Base-by-base conservation (phyloP, 306 rosid species). In the Prunus padus region DNA sequence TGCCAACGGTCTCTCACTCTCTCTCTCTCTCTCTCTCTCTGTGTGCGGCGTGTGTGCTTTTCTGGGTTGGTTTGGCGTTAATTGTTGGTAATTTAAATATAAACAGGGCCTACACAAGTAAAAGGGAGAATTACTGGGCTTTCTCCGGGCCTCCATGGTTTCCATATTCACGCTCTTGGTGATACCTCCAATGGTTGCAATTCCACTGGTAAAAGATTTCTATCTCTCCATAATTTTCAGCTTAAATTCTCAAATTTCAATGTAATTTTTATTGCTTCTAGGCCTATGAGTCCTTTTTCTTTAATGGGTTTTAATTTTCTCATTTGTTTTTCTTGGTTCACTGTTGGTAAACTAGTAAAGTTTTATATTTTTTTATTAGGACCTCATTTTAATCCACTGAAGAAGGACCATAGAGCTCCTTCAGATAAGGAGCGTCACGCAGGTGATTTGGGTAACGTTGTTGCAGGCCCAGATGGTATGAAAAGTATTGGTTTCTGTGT, bases 121-220 rank as follows among this genome's bases (percentile, higher is more conserved):
- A 80, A 76, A 50, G 97, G 95, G 33, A 89, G 76, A 40, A 78
- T 91, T 8, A 63, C 72, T 42, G 95, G 96, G 9, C 82, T 91
- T 11, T 71, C 87, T 52, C 92, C 97, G 9, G 98, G 96, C 28
- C 90, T 74, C 70, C 97, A 91, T 45, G 97, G 98, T 46, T 94
- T 94, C 84, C 97, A 92, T 84, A 88, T 92, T 26, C 98, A 92
- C 67, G 90, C 98, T 28, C 86, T 95, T 69, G 98, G 98, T 18
- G 97, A 94, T 85, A 92, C 97, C 68, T 90, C 97, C 51, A 94
- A 94, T 61, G 97, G 98, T n/a, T 94, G 98, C 87, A 30, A 87
- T 81, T 95, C 98, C 73, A 95, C 96, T 42, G 97, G 97, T 94
- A 88, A 37, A 37, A 37, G 42, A 37, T 22, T 7, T 20, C 9